Evolutionary conservation across 2,329 filamentous ascomycete genomes (phyloP).

Genomic region (Lachnellula arida): DNA sequence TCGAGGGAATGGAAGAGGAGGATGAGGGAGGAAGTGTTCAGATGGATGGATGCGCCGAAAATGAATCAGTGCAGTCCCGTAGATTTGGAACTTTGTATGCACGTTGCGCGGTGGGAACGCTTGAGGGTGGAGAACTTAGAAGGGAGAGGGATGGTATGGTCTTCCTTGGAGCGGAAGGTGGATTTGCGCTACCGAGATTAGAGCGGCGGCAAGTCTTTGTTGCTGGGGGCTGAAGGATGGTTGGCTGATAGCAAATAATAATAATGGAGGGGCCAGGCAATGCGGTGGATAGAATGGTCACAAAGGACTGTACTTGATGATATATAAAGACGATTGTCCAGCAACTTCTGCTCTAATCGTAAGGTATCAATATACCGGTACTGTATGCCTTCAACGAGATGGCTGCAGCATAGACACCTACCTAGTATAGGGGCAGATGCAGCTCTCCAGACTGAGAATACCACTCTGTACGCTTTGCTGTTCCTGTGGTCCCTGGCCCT

Average conservation of each 20-base stretch:
- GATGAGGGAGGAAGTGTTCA: not conserved
- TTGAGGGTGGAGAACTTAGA: conserved; percentile 3
- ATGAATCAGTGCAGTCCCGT: not conserved
- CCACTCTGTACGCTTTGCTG: too few relatives aligned
- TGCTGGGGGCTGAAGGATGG: not conserved
- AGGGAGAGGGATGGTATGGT: not conserved
- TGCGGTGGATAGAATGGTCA: too few relatives aligned
- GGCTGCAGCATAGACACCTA: too few relatives aligned
- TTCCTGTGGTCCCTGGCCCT: too few relatives aligned
- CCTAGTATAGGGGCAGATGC: too few relatives aligned
- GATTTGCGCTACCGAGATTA: conserved; percentile 1
- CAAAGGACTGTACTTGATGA: not conserved
- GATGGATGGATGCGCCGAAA: not conserved
- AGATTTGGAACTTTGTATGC: conserved; percentile 1
- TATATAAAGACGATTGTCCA: too few relatives aligned
- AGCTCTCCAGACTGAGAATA: too few relatives aligned
- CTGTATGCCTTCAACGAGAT: too few relatives aligned
- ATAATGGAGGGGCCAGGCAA: not conserved
- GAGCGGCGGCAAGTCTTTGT: not conserved
- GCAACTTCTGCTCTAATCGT: too few relatives aligned
- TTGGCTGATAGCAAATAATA: not conserved
- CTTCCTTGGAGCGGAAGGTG: not conserved
- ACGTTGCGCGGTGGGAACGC: conserved; percentile 2
- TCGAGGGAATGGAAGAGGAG: not conserved
- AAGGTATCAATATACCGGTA: too few relatives aligned